Conservation (phyloP, 768 basidiomycete genomes). For the Tremella mesenterica region DNA sequence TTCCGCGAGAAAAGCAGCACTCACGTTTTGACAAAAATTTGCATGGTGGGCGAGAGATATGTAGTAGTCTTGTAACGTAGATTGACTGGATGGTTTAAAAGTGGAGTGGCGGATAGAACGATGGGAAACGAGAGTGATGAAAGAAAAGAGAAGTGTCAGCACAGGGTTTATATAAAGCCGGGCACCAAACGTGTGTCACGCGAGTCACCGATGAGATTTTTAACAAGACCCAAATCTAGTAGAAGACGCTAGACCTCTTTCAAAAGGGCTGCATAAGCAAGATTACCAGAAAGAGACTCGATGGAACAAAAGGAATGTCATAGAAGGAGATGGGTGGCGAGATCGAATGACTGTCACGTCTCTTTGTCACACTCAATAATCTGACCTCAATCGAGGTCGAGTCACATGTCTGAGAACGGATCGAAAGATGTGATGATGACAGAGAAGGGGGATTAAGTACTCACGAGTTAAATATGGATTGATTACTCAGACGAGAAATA, state of each 20-base stretch:
- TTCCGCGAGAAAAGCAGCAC: neutral
- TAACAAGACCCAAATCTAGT: too few relatives aligned
- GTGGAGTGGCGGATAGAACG: neutral
- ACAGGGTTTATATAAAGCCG: neutral
- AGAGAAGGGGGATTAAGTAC: too few relatives aligned
- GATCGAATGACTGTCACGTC: neutral
- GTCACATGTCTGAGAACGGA: too few relatives aligned
- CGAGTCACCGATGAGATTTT: neutral
- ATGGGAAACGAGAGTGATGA: neutral
- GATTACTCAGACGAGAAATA: too few relatives aligned
- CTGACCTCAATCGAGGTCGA: too few relatives aligned
- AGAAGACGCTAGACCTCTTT: too few relatives aligned
- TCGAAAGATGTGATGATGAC: too few relatives aligned
- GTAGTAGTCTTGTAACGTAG: neutral
- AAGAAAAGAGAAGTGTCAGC: constrained; percentile 1
- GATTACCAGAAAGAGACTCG: neutral
- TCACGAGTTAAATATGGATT: too few relatives aligned
- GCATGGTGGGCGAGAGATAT: constrained; percentile 52
- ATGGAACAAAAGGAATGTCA: too few relatives aligned
- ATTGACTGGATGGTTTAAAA: neutral
- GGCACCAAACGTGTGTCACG: neutral
- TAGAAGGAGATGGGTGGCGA: neutral
- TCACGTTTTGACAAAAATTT: constrained; percentile 46
- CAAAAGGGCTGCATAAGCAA: too few relatives aligned
- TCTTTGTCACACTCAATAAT: too few relatives aligned